Conservation (phyloP, 129 eudicot species). For the Logfia minima region DNA sequence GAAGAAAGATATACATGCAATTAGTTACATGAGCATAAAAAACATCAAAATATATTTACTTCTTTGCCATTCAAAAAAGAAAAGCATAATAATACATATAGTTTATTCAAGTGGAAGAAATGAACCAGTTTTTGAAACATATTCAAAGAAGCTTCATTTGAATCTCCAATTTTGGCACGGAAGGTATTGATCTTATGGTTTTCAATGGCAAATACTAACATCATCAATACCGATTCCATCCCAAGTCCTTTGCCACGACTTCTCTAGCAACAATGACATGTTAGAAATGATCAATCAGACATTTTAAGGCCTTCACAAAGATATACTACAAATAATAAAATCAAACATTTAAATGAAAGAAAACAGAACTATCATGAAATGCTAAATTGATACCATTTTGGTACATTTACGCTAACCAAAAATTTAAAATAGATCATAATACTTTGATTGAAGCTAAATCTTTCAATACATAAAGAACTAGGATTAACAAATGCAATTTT, state of each 20-base stretch:
- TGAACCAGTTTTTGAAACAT: constrained; percentile 69
- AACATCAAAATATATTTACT: no score
- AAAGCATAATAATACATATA: no score
- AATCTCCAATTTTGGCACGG: constrained; percentile 81
- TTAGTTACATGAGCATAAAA: neutral
- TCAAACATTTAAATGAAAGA: neutral
- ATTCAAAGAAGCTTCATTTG: constrained; percentile 70
- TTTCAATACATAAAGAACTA: neutral
- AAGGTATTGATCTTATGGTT: constrained; percentile 60
- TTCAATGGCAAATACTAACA: constrained; percentile 72
- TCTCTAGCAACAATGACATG: constrained; percentile 36
- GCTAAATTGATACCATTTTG: neutral
- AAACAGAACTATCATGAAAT: neutral
- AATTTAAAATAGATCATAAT: neutral
- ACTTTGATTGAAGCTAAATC: neutral
- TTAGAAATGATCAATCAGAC: constrained; percentile 5
- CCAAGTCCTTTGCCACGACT: constrained; percentile 98
- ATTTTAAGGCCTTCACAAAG: neutral
- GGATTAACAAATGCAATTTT: neutral
- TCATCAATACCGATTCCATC: constrained; percentile 71
- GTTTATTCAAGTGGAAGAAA: constrained; percentile 2
- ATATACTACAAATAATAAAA: neutral
- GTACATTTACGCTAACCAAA: neutral
- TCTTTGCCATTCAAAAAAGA: no score
- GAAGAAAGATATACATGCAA: neutral